phyloP scores from a whole-genome alignment of 805 yeast species.

The Candida nitratophila region DNA sequence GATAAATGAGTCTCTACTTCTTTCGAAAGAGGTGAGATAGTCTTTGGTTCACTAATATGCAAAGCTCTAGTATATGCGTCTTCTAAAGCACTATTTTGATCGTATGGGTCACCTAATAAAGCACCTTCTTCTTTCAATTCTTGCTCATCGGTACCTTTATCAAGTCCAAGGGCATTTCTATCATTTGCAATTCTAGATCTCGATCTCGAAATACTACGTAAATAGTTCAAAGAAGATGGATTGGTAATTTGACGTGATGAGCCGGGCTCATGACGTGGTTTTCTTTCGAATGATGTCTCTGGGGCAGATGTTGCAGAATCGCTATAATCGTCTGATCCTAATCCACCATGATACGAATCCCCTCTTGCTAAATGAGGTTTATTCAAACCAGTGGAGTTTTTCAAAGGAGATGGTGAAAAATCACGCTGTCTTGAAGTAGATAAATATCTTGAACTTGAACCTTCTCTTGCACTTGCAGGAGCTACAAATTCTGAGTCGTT shows the following conservation, averaged over 20 bases:
- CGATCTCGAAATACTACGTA: constrained; percentile 61
- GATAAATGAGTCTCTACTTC: constrained; percentile 4
- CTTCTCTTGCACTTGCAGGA: constrained; percentile 41
- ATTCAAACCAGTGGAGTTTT: constrained; percentile 23
- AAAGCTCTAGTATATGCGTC: constrained; percentile 43
- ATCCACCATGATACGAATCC: constrained; percentile 62
- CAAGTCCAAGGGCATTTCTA: constrained; percentile 23
- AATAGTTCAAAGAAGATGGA: constrained; percentile 42
- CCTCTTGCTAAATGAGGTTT: constrained; percentile 72
- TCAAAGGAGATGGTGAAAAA: constrained; percentile 15
- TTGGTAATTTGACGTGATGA: constrained; percentile 13
- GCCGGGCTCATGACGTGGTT: constrained; percentile 31
- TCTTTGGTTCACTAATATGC: constrained; percentile 13
- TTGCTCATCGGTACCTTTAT: constrained; percentile 17
- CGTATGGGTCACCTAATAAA: constrained; percentile 43
- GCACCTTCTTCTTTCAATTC: constrained; percentile 54
- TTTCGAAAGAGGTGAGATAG: background rate
- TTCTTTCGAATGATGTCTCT: constrained; percentile 34
- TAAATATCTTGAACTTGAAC: constrained; percentile 26
- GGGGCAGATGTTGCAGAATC: constrained; percentile 16
- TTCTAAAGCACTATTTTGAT: constrained; percentile 41
- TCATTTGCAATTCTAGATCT: constrained; percentile 43
- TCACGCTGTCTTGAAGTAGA: constrained; percentile 7
- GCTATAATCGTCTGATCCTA: constrained; percentile 32
- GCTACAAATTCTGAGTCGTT: constrained; percentile 31